phyloP scores from a whole-genome alignment of 345 rosid species.

The Raphanus sativus region DNA sequence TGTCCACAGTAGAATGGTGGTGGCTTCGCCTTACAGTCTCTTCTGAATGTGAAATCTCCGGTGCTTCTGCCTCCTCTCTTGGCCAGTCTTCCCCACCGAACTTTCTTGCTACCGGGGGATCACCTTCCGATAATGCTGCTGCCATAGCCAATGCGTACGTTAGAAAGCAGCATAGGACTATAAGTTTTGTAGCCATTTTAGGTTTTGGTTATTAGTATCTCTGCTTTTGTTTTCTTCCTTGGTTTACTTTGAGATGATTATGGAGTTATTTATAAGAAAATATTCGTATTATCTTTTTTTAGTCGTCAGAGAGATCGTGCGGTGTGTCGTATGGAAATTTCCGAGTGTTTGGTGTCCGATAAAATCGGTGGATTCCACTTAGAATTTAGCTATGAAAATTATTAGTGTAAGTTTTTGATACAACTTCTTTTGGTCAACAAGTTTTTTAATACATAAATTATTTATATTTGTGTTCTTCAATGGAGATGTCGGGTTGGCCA shows the following conservation, averaged over 20 bases:
- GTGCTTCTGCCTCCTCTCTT: slow-evolving; percentile 21
- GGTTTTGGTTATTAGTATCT: background rate
- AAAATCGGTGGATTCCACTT: slow-evolving; percentile 21
- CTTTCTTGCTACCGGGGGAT: slow-evolving; percentile 44
- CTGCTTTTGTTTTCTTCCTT: background rate
- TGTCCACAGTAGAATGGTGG: slow-evolving; percentile 54
- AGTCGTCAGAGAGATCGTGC: slow-evolving; percentile 21
- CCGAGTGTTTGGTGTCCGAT: slow-evolving; percentile 33
- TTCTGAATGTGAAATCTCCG: slow-evolving; percentile 12
- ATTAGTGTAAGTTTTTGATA: background rate
- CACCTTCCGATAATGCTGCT: slow-evolving; percentile 33
- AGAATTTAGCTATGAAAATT: background rate
- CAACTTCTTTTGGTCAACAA: no score
- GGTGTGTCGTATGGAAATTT: slow-evolving; percentile 42
- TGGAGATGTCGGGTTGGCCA: slow-evolving; percentile 35
- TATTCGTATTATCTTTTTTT: background rate
- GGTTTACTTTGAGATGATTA: slow-evolving; percentile 24
- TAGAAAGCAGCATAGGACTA: slow-evolving; percentile 25
- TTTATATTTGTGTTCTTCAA: slow-evolving; percentile 15
- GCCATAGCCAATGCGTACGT: slow-evolving; percentile 25
- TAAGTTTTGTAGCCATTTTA: slow-evolving; percentile 18
- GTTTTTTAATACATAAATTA: background rate
- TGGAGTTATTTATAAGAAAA: slow-evolving; percentile 27
- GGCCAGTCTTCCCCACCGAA: slow-evolving; percentile 42
- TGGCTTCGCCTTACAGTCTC: slow-evolving; percentile 29